Evolutionary conservation across 345 rosid genomes (phyloP), one percentile per base, ranked within the genome.

Genomic region (Citrus maxima): DNA sequence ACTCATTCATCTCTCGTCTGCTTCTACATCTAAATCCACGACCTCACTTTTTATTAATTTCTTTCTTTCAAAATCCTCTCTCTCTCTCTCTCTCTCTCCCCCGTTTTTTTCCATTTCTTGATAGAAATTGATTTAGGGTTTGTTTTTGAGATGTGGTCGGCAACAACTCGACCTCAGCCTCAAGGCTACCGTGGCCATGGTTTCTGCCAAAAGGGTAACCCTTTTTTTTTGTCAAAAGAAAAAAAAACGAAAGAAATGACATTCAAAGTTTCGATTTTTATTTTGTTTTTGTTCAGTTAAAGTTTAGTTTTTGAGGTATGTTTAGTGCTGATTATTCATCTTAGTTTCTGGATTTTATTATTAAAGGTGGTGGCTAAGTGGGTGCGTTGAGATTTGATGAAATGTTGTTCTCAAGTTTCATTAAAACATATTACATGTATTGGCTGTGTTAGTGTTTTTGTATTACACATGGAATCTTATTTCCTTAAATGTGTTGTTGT

Each of bases 61-160:
- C 7, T 24, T n/a, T 55, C 32, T 6, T 34, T 58, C 14, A 13
- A 72, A 42, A 58, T 49, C 59, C 74, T 34, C 18, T n/a, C 13
- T 54, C 24, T 75, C 21, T 68, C 55, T 75, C 38, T 46, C 55
- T 75, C 38, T 46, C 30, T 63, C n/a, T 37, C 38, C 1, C 38
- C 8, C 38, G 7, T 7, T 37, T 7, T 37, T 38, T 8, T 18
- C 21, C 61, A 16, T 56, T 54, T 65, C 32, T 73, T 30, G 35
- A 51, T 56, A 7, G 62, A 67, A 79, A 18, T 58, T 74, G 78
- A 74, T 81, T 46, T 46, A 46, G 51, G 84, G 84, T 63, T 63
- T 75, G 51, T 74, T 54, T 54, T 54, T 63, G 75, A 63, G 78
- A 78, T 78, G 76, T 46, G 24, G 56, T 18, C 79, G 56, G 69